Evolutionary conservation across 2,329 filamentous ascomycete genomes (phyloP), one percentile per base, ranked within the genome.

Genomic region (Bipolaris cookei): DNA sequence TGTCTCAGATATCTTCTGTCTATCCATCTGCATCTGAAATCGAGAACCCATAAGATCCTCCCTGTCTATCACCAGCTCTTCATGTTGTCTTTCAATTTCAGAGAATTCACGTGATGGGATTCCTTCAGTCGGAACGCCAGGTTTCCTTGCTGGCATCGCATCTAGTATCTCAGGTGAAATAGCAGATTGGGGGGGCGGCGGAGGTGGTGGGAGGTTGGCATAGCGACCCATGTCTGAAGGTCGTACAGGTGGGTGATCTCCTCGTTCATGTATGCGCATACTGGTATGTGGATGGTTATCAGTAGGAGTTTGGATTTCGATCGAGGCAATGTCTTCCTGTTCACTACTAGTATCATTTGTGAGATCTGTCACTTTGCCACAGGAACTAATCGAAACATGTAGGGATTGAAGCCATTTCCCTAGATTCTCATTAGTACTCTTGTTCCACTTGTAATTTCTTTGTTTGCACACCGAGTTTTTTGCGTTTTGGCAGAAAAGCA

Each of bases 1-100:
- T 6, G 58, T 37, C 11, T 23, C 30, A 1, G 25, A 25, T 7
- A 61, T 21, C 21, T 41, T 34, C 18, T 37, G 44, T 8, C 58
- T 51, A 13, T 51, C 39, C 10, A 5, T 11, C 43, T 55, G 41
- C 20, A 61, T 37, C 14, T 21, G 32, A 16, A 45, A 54, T 25
- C 58, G 45, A 13, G 18, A 45, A 3, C 45, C 58, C 16, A 51
- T 43, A 11, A 54, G 38, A n/a, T 51, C 47, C 11, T 58, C 45
- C 32, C 51, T 51, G 3, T 25, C 20, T 16, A 51, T 42, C 41
- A 47, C 38, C n/a, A 60, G 21, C 10, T 34, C 34, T 13, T 54
- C 45, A n/a, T 54, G 39, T 41, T 48, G 48, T 28, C 34, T 28
- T 35, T 52, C 43, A 4, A 54, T 47, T n/a, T 51, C 21, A 18